These are phyloP conservation scores for Paracoccidioides brasiliensis DNA, from an alignment of 2,329 filamentous ascomycete genomes.

Conservation along the genomic window DNA sequence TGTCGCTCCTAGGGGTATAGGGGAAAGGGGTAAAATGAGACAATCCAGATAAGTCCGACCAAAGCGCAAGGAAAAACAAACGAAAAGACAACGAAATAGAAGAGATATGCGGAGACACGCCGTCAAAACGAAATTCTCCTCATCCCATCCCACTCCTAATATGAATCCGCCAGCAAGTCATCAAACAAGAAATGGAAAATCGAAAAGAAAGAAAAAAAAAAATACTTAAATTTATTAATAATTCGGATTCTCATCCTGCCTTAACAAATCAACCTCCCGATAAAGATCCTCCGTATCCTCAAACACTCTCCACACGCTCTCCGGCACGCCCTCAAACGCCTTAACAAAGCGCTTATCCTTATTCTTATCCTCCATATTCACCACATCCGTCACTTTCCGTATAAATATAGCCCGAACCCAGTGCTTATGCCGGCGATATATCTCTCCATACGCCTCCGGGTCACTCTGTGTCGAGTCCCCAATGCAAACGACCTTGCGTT, in stretches of 20 bases:
- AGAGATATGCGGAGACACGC: no score
- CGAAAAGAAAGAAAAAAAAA: background rate
- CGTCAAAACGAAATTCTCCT: no score
- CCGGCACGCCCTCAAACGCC: conserved; percentile 65
- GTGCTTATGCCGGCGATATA: conserved; percentile 52
- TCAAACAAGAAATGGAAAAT: background rate
- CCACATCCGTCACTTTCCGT: conserved; percentile 65
- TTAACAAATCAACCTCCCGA: conserved; percentile 20
- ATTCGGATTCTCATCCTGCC: conserved; percentile 11
- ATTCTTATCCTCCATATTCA: conserved; percentile 61
- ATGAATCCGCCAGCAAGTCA: no score
- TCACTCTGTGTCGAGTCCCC: conserved; percentile 88
- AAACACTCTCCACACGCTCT: conserved; percentile 66
- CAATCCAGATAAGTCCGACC: no score
- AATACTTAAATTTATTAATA: background rate
- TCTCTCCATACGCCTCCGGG: conserved; percentile 76
- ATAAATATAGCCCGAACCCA: conserved; percentile 82
- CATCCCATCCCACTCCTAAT: no score
- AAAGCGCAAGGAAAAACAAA: background rate
- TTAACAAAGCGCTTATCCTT: conserved; percentile 63
- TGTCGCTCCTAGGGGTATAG: background rate
- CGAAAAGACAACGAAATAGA: background rate
- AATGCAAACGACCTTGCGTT: conserved; percentile 65
- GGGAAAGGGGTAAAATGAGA: no score
- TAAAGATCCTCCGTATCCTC: conserved; percentile 56